phyloP scores from a whole-genome alignment of 306 rosid genomes.

The Quercus gilva region DNA sequence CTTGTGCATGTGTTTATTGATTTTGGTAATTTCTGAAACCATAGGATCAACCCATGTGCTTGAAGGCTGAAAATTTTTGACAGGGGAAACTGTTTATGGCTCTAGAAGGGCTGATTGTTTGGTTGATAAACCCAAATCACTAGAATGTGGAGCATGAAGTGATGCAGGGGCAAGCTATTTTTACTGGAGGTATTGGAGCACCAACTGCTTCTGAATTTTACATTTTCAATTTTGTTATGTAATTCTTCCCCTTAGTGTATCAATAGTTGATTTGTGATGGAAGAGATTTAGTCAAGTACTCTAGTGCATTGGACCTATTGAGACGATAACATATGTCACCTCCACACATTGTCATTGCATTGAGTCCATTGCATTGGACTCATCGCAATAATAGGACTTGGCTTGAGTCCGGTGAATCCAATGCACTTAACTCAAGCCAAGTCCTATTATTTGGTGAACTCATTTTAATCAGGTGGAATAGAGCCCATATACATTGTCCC shows the following conservation, averaged over 20 bases:
- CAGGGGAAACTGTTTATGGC: background rate
- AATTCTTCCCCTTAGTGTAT: background rate
- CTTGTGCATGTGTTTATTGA: background rate
- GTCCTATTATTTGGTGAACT: background rate
- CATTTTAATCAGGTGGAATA: background rate
- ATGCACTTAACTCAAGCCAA: too few species aligned
- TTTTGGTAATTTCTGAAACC: background rate
- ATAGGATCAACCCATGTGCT: background rate
- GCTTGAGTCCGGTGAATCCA: too few species aligned
- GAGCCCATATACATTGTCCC: background rate
- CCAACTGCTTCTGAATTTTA: background rate
- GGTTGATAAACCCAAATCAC: background rate
- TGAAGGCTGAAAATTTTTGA: background rate
- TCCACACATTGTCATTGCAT: too few species aligned
- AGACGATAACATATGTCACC: too few species aligned
- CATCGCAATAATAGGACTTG: too few species aligned
- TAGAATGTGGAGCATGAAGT: slow-evolving; percentile 2
- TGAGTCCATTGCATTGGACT: too few species aligned
- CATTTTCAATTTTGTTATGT: background rate
- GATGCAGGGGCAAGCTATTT: slow-evolving; percentile 4
- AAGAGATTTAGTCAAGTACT: too few species aligned
- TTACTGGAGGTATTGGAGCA: background rate
- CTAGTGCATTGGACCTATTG: too few species aligned
- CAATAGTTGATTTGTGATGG: too few species aligned
- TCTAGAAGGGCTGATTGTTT: background rate